Evolutionary conservation across 2,329 filamentous ascomycete genomes (phyloP), one percentile per base, ranked within the genome.

Genomic region (Cladosporium halotolerans): DNA sequence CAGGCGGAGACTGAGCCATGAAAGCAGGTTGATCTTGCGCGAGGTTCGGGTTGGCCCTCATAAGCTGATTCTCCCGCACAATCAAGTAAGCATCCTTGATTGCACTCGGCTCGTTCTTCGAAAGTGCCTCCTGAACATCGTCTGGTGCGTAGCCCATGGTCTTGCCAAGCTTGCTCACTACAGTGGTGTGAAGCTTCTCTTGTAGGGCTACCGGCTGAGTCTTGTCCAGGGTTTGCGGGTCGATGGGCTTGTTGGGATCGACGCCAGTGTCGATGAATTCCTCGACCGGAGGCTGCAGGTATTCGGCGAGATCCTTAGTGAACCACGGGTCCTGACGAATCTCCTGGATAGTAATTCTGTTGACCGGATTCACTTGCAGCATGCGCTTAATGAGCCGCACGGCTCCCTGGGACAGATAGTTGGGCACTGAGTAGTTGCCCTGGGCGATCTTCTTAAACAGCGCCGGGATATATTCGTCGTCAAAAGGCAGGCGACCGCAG

Each of bases 51-150:
- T 90, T 95, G 52, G 85, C 85, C 69, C 91, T 88, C 91, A 97
- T 97, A 68, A 97, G 81, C 70, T 96, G 93, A 68, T 97, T 97
- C 72, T 99, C 93, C 50, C 92, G 84, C 23, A 99, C 89, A 69
- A 99, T 99, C 73, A 96, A 85, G 73, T 97, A 99, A 1, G 93
- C 93, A 72, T 99, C 93, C 73, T 99, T 99, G 77, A 99, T 96
- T 9, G 93, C 91, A 55, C 91, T 97, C 10, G 93, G 93, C 69
- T 99, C 93, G 50, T 93, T 84, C 53, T 89, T 90, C 64, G 87
- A 86, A 58, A 99, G 76, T 18, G 93, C 92, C 70, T 97, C 93
- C 67, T 96, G 88, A 50, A 99, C 92, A 74, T 99, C 93, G 57
- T 86, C 86, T 68, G 89, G 92, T 34, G 87, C 90, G 68, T 99